A percentile compares a stretch with the other conserved stretches of the same genome.
These are phyloP conservation scores for Quercus lobata DNA, from an alignment of 331 rosid species.

Conservation along the genomic window DNA sequence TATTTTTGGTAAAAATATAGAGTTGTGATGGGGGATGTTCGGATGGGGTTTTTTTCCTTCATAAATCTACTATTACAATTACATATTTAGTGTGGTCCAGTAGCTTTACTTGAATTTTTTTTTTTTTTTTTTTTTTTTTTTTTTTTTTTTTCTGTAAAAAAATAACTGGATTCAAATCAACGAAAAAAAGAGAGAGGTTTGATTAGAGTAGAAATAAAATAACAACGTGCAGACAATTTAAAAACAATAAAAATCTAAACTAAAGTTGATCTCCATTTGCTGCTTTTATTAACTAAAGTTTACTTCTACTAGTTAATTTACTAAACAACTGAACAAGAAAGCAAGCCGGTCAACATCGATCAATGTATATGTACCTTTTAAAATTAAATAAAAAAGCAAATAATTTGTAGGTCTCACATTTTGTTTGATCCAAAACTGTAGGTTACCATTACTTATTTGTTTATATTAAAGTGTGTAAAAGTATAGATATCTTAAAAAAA, in stretches of 20 bases:
- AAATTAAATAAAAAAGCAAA: neutral
- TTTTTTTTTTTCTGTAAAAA: no score
- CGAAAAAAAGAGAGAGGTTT: neutral
- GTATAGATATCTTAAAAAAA: no score
- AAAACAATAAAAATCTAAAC: neutral
- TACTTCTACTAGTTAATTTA: no score
- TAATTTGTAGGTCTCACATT: neutral
- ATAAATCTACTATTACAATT: neutral
- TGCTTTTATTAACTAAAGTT: neutral
- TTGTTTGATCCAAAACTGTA: neutral
- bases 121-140: no score
- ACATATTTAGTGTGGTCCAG: neutral
- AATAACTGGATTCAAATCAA: no score
- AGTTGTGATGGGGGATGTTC: neutral
- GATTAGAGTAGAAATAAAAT: neutral
- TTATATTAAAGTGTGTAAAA: no score
- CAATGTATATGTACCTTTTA: neutral
- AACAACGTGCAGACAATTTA: neutral
- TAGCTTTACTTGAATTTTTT: no score
- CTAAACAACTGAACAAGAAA: neutral
- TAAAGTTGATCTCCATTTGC: neutral
- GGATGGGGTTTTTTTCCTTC: neutral
- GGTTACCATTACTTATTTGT: no score
- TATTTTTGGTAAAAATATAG: neutral
- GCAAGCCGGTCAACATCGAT: neutral